Percentiles rank a stretch among this genome's conserved stretches.
phyloP scores from a whole-genome alignment of 2,329 filamentous ascomycete genomes.

The Bipolaris bicolor region DNA sequence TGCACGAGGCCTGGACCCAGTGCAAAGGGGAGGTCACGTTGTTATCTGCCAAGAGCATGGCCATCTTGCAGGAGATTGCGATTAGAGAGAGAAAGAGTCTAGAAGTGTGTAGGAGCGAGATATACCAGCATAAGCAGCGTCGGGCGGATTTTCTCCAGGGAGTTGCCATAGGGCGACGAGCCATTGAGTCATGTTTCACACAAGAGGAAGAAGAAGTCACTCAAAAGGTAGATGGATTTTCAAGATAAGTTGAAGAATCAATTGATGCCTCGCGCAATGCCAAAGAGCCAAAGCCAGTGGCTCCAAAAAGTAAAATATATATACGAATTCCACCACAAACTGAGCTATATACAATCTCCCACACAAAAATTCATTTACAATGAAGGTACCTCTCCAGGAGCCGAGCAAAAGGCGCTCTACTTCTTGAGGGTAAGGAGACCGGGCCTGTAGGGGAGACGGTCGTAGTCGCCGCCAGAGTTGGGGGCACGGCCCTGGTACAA shows the following conservation, averaged over 20 bases:
- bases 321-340: constrained; percentile 1
- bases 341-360: constrained; percentile 10
- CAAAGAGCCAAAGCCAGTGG: neutral
- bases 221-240: neutral
- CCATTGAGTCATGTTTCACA: constrained; percentile 9
- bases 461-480: constrained; percentile 55
- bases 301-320: neutral
- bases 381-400: constrained; percentile 2
- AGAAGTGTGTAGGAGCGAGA: constrained; percentile 16
- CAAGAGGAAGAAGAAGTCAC: neutral
- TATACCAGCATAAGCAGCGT: neutral
- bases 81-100: constrained; percentile 17
- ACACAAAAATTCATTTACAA: constrained; percentile 13
- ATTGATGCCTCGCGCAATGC: neutral
- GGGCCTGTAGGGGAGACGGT: constrained; percentile 60
- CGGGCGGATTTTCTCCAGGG: constrained; percentile 2
- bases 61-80: constrained; percentile 14
- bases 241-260: neutral
- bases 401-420: neutral
- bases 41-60: neutral
- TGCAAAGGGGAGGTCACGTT: neutral
- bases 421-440: constrained; percentile 39
- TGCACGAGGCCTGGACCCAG: constrained; percentile 19
- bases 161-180: neutral
- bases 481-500: constrained; percentile 67